phyloP scores from a whole-genome alignment of 2,329 filamentous ascomycete genomes.

The Kalmusia sp. region DNA sequence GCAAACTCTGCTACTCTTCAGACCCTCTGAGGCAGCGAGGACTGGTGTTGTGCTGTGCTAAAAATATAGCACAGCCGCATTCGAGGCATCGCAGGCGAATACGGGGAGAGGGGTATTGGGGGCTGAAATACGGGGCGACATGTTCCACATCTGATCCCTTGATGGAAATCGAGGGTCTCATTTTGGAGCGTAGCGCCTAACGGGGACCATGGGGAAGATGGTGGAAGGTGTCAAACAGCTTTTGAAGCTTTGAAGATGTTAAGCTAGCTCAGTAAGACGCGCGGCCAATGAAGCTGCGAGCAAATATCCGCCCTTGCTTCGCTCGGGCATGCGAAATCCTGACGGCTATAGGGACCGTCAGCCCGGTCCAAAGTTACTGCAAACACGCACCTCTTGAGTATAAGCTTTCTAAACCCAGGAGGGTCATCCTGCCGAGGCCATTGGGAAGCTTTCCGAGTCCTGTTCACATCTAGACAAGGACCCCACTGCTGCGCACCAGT shows the following conservation, averaged over 20 bases:
- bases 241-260: neutral
- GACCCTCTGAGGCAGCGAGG: neutral
- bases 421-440: neutral
- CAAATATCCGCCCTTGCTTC: neutral
- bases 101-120: slow-evolving; percentile 13
- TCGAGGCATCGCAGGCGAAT: slow-evolving; percentile 10
- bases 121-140: slow-evolving; percentile 6
- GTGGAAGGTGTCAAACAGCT: neutral
- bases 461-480: neutral
- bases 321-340: neutral
- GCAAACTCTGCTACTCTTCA: neutral
- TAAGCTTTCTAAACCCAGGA: neutral
- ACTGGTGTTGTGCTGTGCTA: slow-evolving; percentile 13
- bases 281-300: slow-evolving; percentile 1
- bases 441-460: neutral
- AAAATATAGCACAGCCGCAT: slow-evolving; percentile 25
- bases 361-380: neutral
- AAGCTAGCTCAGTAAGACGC: neutral
- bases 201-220: neutral
- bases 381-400: neutral
- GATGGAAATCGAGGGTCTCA: neutral
- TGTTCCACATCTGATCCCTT: neutral
- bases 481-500: no score
- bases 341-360: slow-evolving; percentile 1
- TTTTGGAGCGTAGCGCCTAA: neutral